Evolutionary conservation across 1,284 basidiomycete species (phyloP), one percentile per base, ranked within the genome.

Genomic region (Tranzscheliella williamsii): DNA sequence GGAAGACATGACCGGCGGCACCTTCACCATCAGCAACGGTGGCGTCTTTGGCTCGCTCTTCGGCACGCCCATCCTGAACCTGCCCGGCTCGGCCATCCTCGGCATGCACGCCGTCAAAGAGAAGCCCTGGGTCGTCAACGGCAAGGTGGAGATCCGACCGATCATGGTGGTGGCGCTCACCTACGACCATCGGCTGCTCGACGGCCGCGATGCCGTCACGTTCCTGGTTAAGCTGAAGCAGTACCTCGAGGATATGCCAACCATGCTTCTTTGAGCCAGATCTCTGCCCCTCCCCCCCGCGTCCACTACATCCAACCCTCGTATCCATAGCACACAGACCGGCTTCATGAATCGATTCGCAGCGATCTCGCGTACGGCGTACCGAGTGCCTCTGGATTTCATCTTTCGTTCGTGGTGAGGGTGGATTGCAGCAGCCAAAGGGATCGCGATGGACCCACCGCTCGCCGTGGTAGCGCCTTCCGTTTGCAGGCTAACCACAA

Each of bases 1-100:
- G 51, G 95, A 98, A 51, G 79, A 80, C 65, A 79, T 80, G 94
- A 84, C 90, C 33, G 95, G 94, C 46, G 93, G 94, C 42, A 88
- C 90, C 18, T 97, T 98, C 84, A 98, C 94, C 72, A 97, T 98
- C 80, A 97, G 94, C 44, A 98, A 98, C 79, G 95, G 95, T 39
- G 95, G 94, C 73, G 94, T 98, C 76, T 98, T 98, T 74, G 94
- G 94, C 46, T 95, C 91, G 43, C 82, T 97, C 38, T 96, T 88
- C 78, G 94, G 94, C 41, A 98, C 94, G 27, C 94, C 94, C 20
- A 78, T 81, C 79, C 93, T 98, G 81, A 98, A 97, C 83, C 82
- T 94, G 48, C 94, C 94, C 17, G 94, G 97, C 79, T 82, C 91
- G 33, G 94, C 92, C 49, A 93, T 97, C 17, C 84, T 97, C 49